Conservation (phyloP, 495 filamentous ascomycete genomes). For the Penicillium soppii region DNA sequence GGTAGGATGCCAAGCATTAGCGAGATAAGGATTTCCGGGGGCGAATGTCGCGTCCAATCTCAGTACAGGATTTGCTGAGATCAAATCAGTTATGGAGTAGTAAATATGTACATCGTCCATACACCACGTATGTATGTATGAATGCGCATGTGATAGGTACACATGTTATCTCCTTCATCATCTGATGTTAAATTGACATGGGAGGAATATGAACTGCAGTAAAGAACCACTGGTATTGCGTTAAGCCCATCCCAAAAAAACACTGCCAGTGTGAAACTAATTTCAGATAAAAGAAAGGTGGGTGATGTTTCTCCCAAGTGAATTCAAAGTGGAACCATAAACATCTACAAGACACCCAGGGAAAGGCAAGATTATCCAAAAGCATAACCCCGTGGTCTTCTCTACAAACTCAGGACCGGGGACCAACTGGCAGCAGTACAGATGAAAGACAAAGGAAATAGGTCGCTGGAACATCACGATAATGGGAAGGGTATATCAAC, state of each 20-base stretch:
- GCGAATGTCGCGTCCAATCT: not conserved
- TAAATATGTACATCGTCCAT: too few relatives aligned
- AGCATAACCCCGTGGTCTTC: conserved; percentile 14
- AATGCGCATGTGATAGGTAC: not conserved
- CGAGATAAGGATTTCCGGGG: conserved; percentile 11
- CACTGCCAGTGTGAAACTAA: not conserved
- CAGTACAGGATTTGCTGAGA: too few relatives aligned
- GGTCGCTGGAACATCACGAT: conserved; percentile 29
- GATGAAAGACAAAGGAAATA: conserved; percentile 14
- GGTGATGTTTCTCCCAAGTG: not conserved
- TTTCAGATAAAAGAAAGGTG: not conserved
- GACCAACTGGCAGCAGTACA: conserved; percentile 13
- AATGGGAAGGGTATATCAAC: conserved; percentile 52
- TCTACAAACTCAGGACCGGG: conserved; percentile 17
- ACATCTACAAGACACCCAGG: conserved; percentile 22
- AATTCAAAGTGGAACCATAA: conserved; percentile 3
- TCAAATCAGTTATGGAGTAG: too few relatives aligned
- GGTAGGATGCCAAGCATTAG: conserved; percentile 17
- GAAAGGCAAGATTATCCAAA: conserved; percentile 6
- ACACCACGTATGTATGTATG: too few relatives aligned
- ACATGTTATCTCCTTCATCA: not conserved
- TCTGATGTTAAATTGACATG: not conserved
- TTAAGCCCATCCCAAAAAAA: not conserved
- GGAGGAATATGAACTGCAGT: not conserved
- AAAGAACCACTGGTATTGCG: not conserved